Percentiles rank a stretch among this genome's conserved stretches.
Evolutionary conservation across 148 eudicot genomes (phyloP).

Genomic region (Cornus controversa): DNA sequence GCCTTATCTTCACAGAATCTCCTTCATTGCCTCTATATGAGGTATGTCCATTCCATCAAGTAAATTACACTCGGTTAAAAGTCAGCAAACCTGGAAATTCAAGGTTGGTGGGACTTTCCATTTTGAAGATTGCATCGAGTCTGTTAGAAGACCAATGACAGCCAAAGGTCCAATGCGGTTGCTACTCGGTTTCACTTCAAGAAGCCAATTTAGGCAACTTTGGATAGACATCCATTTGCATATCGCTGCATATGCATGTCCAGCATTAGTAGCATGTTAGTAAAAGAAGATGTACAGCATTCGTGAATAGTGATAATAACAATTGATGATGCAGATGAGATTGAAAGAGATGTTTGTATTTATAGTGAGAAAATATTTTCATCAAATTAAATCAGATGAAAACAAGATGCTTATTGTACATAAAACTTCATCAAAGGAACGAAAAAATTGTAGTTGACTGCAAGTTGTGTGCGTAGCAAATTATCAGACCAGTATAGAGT

Average conservation of each 20-base stretch:
- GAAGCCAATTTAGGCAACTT: slow-evolving; percentile 45
- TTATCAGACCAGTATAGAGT: too few species aligned
- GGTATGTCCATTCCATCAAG: neutral
- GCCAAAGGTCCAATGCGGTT: slow-evolving; percentile 77
- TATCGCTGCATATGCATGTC: slow-evolving; percentile 30
- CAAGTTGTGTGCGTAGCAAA: too few species aligned
- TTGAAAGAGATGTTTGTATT: neutral
- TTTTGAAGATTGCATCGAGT: slow-evolving; percentile 31
- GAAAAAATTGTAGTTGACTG: too few species aligned
- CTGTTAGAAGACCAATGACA: slow-evolving; percentile 59
- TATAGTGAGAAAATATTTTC: neutral
- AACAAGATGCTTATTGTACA: neutral
- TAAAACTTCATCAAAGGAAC: neutral
- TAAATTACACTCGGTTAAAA: neutral
- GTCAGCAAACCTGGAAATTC: slow-evolving; percentile 61
- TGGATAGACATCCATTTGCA: slow-evolving; percentile 64
- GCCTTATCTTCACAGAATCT: neutral
- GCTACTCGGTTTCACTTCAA: slow-evolving; percentile 49
- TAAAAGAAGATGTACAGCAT: neutral
- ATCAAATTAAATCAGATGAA: neutral
- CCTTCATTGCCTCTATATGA: neutral
- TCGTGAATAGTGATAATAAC: neutral
- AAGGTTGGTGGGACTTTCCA: slow-evolving; percentile 43
- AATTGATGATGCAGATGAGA: too few species aligned
- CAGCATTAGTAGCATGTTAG: neutral